These are phyloP conservation scores for Melaleuca alternifolia DNA, from an alignment of 345 rosid species.

Conservation along the genomic window DNA sequence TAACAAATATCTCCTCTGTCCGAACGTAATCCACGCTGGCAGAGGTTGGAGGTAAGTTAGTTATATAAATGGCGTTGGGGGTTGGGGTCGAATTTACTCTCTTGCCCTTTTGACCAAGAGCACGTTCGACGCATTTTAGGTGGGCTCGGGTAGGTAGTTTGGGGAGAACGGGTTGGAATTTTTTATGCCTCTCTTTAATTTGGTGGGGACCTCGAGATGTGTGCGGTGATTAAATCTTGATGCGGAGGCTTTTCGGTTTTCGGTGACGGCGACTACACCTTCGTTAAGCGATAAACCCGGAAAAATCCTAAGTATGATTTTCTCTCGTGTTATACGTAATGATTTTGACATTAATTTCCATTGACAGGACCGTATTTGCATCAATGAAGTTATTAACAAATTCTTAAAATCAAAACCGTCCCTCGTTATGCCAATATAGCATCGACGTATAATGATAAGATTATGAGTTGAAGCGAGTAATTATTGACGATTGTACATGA, in stretches of 20 bases:
- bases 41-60: background rate
- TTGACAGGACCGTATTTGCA: rapidly evolving
- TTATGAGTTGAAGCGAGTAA: background rate
- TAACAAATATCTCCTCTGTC: background rate
- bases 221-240: background rate
- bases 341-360: background rate
- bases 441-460: background rate
- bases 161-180: background rate
- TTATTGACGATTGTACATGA: no score
- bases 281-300: background rate
- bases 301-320: background rate
- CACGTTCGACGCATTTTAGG: background rate
- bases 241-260: background rate
- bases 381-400: background rate
- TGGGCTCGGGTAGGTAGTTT: background rate
- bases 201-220: background rate
- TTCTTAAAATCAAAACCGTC: rapidly evolving
- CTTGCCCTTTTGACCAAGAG: background rate
- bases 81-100: background rate
- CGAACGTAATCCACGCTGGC: background rate
- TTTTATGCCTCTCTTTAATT: background rate
- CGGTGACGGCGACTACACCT: background rate
- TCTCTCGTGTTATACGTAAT: background rate
- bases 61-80: background rate
- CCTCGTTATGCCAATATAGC: rapidly evolving